phyloP scores from a whole-genome alignment of 1,284 basidiomycete genomes.

The Naganishia liquefaciens region DNA sequence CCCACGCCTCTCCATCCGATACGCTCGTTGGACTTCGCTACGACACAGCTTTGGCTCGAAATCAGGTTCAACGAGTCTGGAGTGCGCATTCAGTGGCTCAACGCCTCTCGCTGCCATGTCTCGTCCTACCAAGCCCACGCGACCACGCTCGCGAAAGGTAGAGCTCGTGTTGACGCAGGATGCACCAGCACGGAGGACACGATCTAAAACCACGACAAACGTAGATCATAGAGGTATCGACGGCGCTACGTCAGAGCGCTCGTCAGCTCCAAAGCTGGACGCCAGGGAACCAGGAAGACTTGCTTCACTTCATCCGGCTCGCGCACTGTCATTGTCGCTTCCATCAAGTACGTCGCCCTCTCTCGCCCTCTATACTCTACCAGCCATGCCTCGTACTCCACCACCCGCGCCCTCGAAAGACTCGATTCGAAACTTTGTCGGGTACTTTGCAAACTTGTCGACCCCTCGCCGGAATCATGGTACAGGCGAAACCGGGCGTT shows the following conservation, averaged over 20 bases:
- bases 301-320: not conserved
- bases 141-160: conserved; percentile 10
- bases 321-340: not conserved
- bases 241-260: not conserved
- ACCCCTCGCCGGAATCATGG: conserved; percentile 4
- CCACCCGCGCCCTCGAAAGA: conserved; percentile 19
- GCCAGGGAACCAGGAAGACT: not conserved
- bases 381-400: conserved; percentile 20
- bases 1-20: not conserved
- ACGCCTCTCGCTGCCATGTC: conserved; percentile 4
- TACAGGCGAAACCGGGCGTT: conserved; percentile 3
- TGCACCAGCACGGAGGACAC: conserved; percentile 22
- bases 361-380: not conserved
- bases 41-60: not conserved
- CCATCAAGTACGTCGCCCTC: not conserved
- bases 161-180: not conserved
- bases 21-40: too few relatives aligned
- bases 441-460: conserved; percentile 17
- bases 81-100: too few relatives aligned
- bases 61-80: not conserved
- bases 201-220: conserved; percentile 2
- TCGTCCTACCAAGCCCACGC: not conserved
- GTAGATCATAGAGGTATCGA: conserved; percentile 12
- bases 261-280: not conserved
- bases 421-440: conserved; percentile 23